Evolutionary conservation across 257 asterid genomes (phyloP).

Genomic region (Prunella vulgaris): DNA sequence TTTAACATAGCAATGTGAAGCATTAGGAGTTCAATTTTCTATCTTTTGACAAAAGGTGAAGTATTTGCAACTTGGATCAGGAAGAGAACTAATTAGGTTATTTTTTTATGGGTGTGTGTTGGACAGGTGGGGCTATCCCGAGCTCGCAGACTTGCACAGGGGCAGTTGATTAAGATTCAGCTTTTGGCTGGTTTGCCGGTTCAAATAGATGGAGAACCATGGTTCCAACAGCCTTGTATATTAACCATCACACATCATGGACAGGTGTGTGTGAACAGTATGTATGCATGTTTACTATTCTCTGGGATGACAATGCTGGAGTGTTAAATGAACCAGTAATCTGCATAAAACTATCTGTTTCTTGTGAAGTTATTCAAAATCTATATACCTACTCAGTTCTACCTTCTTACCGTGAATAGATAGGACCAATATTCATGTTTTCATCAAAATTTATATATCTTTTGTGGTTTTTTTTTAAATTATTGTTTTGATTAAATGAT

Average conservation of each 20-base stretch:
- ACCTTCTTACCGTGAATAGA: background rate
- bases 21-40: background rate
- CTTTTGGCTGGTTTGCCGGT: constrained; percentile 85
- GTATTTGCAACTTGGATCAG: constrained; percentile 12
- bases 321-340: background rate
- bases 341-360: background rate
- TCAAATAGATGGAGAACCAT: constrained; percentile 97
- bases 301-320: background rate
- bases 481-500: too few species aligned
- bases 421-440: background rate
- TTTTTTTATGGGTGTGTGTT: constrained; percentile 3
- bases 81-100: constrained; percentile 3
- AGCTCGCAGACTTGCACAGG: constrained; percentile 96
- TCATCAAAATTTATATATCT: background rate
- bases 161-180: constrained; percentile 86
- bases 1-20: background rate
- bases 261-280: constrained; percentile 46
- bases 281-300: background rate
- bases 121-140: constrained; percentile 93
- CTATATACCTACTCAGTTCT: background rate
- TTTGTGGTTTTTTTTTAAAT: too few species aligned
- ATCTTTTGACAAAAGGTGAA: background rate
- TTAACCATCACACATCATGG: constrained; percentile 84
- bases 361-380: background rate
- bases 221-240: constrained; percentile 91